Conservation (phyloP, 169 alveolate genomes). For the Plasmodium vivax region DNA sequence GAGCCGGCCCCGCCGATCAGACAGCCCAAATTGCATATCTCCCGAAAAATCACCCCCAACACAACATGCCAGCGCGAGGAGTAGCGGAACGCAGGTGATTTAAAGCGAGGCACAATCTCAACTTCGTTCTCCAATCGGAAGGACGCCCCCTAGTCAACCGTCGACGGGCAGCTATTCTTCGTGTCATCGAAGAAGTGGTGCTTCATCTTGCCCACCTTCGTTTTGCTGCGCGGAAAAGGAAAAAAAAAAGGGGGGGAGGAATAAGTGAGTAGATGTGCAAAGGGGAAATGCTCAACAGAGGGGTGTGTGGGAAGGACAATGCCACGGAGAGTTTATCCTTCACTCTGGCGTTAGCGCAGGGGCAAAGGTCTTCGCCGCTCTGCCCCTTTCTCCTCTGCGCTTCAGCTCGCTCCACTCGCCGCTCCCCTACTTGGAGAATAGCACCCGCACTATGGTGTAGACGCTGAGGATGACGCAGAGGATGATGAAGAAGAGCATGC, state of each 20-base stretch:
- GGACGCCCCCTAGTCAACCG: constrained; percentile 2
- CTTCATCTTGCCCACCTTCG: constrained; percentile 28
- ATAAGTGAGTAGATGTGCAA: neutral
- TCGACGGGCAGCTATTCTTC: constrained; percentile 38
- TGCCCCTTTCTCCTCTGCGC: neutral
- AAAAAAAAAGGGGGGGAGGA: neutral
- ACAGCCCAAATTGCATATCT: neutral
- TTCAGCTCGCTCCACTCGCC: neutral
- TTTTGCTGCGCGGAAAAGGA: neutral
- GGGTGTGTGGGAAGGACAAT: neutral
- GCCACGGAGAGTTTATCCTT: neutral
- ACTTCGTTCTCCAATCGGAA: neutral
- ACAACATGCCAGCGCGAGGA: neutral
- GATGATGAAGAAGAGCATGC: neutral
- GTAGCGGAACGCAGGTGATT: neutral
- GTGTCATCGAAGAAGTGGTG: constrained; percentile 43
- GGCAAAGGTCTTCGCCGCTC: neutral
- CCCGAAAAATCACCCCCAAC: neutral
- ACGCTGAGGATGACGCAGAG: neutral
- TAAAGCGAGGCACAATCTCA: neutral
- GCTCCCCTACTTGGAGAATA: constrained; percentile 8
- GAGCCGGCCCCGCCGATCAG: neutral
- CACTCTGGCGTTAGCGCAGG: neutral
- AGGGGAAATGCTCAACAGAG: neutral
- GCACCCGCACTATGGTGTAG: neutral